Percentiles rank a stretch among this genome's conserved stretches.
These are phyloP conservation scores for Nadsonia starkeyi-henricii DNA, from an alignment of 1,139 yeast species.

Conservation along the genomic window DNA sequence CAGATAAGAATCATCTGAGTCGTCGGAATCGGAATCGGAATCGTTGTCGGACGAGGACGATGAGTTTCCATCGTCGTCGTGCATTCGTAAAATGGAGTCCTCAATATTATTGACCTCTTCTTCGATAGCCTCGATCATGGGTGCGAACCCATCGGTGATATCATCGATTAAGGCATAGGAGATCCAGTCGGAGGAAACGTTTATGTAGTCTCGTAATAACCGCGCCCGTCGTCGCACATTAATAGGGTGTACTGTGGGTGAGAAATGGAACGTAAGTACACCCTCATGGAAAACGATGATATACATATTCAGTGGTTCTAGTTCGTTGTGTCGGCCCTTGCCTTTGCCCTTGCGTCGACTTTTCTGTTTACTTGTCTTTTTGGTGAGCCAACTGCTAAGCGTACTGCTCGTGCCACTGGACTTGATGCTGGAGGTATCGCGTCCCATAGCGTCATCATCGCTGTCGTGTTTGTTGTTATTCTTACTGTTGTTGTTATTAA, in stretches of 20 bases:
- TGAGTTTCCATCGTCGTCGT: constrained; percentile 44
- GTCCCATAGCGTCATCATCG: background rate
- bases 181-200: constrained; percentile 91
- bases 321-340: constrained; percentile 28
- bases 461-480: background rate
- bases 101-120: constrained; percentile 83
- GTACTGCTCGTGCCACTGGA: constrained; percentile 4
- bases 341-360: constrained; percentile 1
- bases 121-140: constrained; percentile 86
- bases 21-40: constrained; percentile 18
- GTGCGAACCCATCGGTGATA: constrained; percentile 94
- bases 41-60: too few species aligned
- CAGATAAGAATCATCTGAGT: constrained; percentile 1
- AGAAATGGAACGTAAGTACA: constrained; percentile 83
- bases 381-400: constrained; percentile 4
- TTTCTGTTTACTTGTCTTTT: background rate
- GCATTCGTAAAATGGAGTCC: constrained; percentile 79
- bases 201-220: constrained; percentile 70
- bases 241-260: constrained; percentile 91
- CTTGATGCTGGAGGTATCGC: background rate
- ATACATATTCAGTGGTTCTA: constrained; percentile 85
- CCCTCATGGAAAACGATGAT: constrained; percentile 84
- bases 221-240: constrained; percentile 91
- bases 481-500: too few species aligned
- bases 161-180: constrained; percentile 95